phyloP scores from a whole-genome alignment of 805 yeast genomes.

The Spathaspora arborariae region DNA sequence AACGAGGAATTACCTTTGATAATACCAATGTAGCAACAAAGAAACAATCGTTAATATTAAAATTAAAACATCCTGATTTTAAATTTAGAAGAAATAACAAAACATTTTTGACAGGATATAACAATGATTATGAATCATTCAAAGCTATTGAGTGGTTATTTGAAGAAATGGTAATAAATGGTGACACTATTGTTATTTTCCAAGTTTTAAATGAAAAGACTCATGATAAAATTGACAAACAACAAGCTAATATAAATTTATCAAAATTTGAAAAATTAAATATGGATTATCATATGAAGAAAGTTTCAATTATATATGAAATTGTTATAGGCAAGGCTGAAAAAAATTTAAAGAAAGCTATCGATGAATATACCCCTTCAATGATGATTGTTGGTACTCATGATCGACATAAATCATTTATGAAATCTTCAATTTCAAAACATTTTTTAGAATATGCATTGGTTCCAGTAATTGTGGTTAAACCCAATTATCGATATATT shows the following conservation, averaged over 20 bases:
- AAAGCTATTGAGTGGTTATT: constrained; percentile 43
- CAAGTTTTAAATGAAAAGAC: constrained; percentile 39
- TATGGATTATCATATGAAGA: constrained; percentile 23
- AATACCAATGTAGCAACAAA: constrained; percentile 29
- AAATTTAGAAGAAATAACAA: constrained; percentile 43
- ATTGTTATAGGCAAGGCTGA: constrained; percentile 40
- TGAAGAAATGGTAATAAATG: constrained; percentile 40
- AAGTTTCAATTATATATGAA: constrained; percentile 38
- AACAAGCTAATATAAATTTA: constrained; percentile 24
- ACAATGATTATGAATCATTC: constrained; percentile 33
- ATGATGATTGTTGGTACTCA: constrained; percentile 45
- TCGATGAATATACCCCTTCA: constrained; percentile 40
- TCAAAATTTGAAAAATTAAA: constrained; percentile 32
- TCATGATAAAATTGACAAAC: constrained; percentile 24
- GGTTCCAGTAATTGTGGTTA: constrained; percentile 43
- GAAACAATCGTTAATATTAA: constrained; percentile 31
- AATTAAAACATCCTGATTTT: constrained; percentile 40
- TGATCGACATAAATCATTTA: constrained; percentile 22
- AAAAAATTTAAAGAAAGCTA: constrained; percentile 34
- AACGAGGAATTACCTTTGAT: constrained; percentile 41
- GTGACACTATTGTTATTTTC: constrained; percentile 39
- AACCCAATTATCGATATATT: constrained; percentile 33
- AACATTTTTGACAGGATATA: constrained; percentile 38
- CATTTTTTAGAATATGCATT: constrained; percentile 40
- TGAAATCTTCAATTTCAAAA: constrained; percentile 35